Conservation (phyloP, 2,329 filamentous ascomycete genomes). For the Bipolaris oryzae region DNA sequence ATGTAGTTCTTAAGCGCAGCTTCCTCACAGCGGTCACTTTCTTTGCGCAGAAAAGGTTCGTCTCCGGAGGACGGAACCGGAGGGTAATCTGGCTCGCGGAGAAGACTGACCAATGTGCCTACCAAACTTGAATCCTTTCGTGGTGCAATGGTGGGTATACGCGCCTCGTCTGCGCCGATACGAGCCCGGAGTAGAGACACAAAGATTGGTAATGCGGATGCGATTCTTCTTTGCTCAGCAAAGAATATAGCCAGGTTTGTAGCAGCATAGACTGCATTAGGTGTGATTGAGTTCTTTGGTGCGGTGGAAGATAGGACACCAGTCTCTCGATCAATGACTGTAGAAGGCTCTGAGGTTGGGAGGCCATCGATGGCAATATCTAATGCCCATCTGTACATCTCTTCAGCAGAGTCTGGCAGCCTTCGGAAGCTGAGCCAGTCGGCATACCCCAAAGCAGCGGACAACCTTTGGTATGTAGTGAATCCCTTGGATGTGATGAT, state of each 20-base stretch:
- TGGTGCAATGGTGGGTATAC: slow-evolving; percentile 25
- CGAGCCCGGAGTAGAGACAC: slow-evolving; percentile 82
- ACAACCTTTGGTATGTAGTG: slow-evolving; percentile 75
- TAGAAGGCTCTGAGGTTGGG: slow-evolving; percentile 48
- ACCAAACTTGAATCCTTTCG: slow-evolving; percentile 33
- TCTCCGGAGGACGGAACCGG: slow-evolving; percentile 73
- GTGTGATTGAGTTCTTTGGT: slow-evolving; percentile 60
- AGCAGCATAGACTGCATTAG: slow-evolving; percentile 75
- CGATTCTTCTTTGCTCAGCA: slow-evolving; percentile 70
- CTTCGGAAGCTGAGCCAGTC: slow-evolving; percentile 84
- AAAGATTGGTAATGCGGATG: slow-evolving; percentile 79
- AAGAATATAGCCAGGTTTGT: slow-evolving; percentile 81
- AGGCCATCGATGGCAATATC: slow-evolving; percentile 70
- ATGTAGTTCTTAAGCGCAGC: slow-evolving; percentile 87
- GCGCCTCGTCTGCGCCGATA: slow-evolving; percentile 60
- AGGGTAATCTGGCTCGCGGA: slow-evolving; percentile 68
- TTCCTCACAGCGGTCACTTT: slow-evolving; percentile 77
- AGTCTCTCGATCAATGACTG: slow-evolving; percentile 66
- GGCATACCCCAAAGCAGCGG: slow-evolving; percentile 82
- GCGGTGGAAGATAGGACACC: slow-evolving; percentile 65
- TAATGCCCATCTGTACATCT: slow-evolving; percentile 77
- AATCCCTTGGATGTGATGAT: slow-evolving; percentile 83
- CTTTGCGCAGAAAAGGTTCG: slow-evolving; percentile 66
- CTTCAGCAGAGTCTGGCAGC: slow-evolving; percentile 66
- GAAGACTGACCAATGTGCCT: slow-evolving; percentile 37